Evolutionary conservation across 176 grass and related monocot genomes (phyloP), one percentile per base, ranked within the genome.

Genomic region (Juncus effusus): DNA sequence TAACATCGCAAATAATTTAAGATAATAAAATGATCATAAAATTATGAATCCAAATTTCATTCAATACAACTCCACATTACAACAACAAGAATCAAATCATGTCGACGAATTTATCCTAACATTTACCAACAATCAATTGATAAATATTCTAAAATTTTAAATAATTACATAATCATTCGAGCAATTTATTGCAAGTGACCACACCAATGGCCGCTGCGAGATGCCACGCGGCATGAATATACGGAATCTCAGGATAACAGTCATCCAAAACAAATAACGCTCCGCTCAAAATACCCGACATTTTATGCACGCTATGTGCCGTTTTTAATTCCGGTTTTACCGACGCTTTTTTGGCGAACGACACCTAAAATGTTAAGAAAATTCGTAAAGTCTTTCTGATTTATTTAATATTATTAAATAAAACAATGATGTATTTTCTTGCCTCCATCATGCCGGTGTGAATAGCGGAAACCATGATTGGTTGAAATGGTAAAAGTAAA

Each of bases 381-480:
- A 7, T 52, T 8, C 39, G 9, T 38, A 70, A 70, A 39, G 54
- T 58, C n/a, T 9, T 3, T 70, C 5, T 42, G 51, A 7, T 42
- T 28, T 41, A 16, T 5, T 3, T 13, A 42, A 16, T 54, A 11
- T 7, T 54, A 54, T 54, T 3, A 53, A 63, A 39, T 37, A 14
- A 8, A 10, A 49, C 16, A 70, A 1, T 42, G 15, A 71, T 71
- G 19, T 37, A 57, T 59, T 4, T 66, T 63, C 85, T 94, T 90
- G 74, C 86, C 95, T 99, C 95, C 89, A 99, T 84, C 77, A 93
- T 87, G 44, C 89, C 95, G 59, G 85, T 85, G 72, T 99, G 95
- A 54, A 99, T 7, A 58, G 89, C 95, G 60, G 89, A 93, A 76
- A 99, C 89, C 83, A 99, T 93, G 54, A 94, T 65, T 4, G 89